These are phyloP conservation scores for Lepiota brunneoincarnata DNA, from an alignment of 768 basidiomycete genomes.

Conservation along the genomic window DNA sequence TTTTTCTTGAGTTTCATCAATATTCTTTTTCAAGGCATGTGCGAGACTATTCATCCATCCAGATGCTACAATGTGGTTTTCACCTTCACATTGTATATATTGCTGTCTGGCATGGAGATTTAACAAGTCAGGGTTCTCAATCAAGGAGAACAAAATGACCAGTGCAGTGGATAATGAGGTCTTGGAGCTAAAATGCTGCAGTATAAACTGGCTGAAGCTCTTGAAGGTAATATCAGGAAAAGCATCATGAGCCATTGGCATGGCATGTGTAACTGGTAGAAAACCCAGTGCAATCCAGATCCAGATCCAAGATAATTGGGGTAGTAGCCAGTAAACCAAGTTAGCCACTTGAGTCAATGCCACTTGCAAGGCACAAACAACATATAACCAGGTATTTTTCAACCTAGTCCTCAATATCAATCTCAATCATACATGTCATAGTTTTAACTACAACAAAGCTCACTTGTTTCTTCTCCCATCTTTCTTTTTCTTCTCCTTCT, in stretches of 20 bases:
- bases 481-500: too few relatives aligned
- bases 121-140: slow-evolving; percentile 17
- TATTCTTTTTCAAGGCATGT: background rate
- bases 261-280: background rate
- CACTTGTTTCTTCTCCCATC: too few relatives aligned
- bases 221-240: slow-evolving; percentile 17
- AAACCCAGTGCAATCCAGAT: background rate
- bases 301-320: too few relatives aligned
- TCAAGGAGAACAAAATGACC: slow-evolving; percentile 16
- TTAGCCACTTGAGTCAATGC: too few relatives aligned
- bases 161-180: slow-evolving; percentile 16
- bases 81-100: background rate
- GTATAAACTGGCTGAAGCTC: slow-evolving; percentile 15
- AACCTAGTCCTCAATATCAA: too few relatives aligned
- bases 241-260: background rate
- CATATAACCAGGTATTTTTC: too few relatives aligned
- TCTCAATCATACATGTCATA: too few relatives aligned
- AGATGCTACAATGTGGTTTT: background rate
- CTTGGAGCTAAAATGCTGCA: slow-evolving; percentile 11
- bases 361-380: too few relatives aligned
- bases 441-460: too few relatives aligned
- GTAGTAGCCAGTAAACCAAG: too few relatives aligned
- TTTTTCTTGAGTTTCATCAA: background rate
- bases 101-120: slow-evolving; percentile 17
- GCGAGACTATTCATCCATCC: background rate